Evolutionary conservation across 129 eudicot genomes (phyloP), one percentile per base, ranked within the genome.

Genomic region (Dittrichia graveolens): DNA sequence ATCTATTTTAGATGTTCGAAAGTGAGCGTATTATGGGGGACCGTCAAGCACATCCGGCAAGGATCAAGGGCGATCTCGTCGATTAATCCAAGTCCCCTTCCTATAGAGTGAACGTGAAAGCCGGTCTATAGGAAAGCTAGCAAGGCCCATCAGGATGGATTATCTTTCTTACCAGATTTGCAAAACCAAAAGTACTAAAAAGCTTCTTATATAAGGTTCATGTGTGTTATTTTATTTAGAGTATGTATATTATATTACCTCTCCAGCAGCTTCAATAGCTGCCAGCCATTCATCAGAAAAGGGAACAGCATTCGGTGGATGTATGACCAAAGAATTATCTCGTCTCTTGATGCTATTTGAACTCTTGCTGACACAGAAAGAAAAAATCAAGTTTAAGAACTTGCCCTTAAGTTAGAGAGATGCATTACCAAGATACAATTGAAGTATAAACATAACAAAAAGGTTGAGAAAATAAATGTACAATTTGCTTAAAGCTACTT

Each of bases 241-340:
- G 31, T 61, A 43, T 11, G 47, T 10, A 16, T 41, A 45, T 37
- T 37, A 75, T 16, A 71, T 63, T 85, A 95, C 99, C 94, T 95
- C 99, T 75, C 99, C 99, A 67, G 99, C 99, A 61, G 99, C 96
- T 85, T 95, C 99, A 34, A 95, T 73, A 64, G 96, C 99, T 81
- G 97, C 90, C 77, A 95, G 77, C 99, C 99, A 95, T 84, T 95
- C 97, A 43, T 95, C 99, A 70, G 97, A 90, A 73, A 95, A 95
- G 68, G 99, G 99, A 72, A 88, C 82, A 13, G 89, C 94, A 83
- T 93, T 79, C 67, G 81, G 75, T 19, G 90, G 90, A 66, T 73
- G 81, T 69, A 71, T 67, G 48, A 73, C 75, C 55, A 75, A 56
- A 54, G 75, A 74, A 55, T 43, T 69, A 53, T 69, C 81, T 69